Base-by-base conservation (phyloP, 2,329 filamentous ascomycete genomes). In the Aureobasidium subglaciale region DNA sequence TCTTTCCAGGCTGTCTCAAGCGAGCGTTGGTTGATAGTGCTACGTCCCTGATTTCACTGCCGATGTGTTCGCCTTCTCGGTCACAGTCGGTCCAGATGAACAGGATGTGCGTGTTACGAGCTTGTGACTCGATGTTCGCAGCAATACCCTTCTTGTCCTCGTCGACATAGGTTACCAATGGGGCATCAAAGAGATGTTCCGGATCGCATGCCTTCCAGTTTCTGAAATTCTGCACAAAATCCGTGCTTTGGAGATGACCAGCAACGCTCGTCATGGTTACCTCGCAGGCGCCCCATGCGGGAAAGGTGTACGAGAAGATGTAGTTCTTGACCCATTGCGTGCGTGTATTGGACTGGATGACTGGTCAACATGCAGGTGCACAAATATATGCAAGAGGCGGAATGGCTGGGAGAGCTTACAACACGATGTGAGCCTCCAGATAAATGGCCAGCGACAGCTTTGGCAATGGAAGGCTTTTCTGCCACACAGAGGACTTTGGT, bases 71-170 rank as follows among this genome's bases (percentile, higher is more conserved):
- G 32, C 93, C 93, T 77, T 99, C 93, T 55, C 91, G 84, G 76
- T 99, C 93, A 71, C 93, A 97, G 78, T 99, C 93, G 0, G 93
- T 99, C 93, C 93, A 99, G 63, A 99, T 96, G 70, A 95, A 92
- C 29, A 99, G 77, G 11, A 85, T 83, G 55, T 78, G 81, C n/a
- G 84, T 79, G 67, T 81, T 80, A 58, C 80, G 80, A 16, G 93
- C 92, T 69, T 95, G 86, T 1, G 80, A 75, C 62, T 86, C 82
- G 64, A 99, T 93, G 66, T 99, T 99, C 29, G 84, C 79, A 9
- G 91, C 90, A 60, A 99, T 86, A 1, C 79, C 74, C 64, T 85
- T 85, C 67, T 91, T 95, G 65, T 91, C 85, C 59, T 85, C 76
- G 55, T 84, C 79, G 53, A 96, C 80, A 50, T 74, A 79, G 10